Percentiles rank a stretch among this genome's conserved stretches.
These are phyloP conservation scores for Clonostachys rosea DNA, from an alignment of 2,329 filamentous ascomycete species.

Conservation along the genomic window DNA sequence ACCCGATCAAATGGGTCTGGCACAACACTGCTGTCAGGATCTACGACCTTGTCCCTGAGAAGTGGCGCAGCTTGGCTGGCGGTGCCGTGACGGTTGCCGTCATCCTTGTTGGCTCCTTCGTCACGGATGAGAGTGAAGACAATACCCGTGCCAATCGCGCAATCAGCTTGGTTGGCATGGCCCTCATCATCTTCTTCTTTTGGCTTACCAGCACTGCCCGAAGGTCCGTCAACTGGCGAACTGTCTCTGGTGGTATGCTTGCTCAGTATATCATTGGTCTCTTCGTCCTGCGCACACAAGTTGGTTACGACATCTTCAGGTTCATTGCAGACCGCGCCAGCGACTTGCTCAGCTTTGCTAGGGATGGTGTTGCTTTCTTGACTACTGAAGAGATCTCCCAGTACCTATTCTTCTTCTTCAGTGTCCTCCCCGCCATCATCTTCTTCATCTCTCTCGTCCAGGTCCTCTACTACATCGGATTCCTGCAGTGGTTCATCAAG, in stretches of 20 bases:
- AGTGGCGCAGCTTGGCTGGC: constrained; percentile 57
- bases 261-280: constrained; percentile 83
- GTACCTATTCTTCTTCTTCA: constrained; percentile 65
- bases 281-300: constrained; percentile 78
- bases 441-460: constrained; percentile 95
- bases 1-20: constrained; percentile 66
- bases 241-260: constrained; percentile 84
- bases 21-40: constrained; percentile 54
- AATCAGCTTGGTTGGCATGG: constrained; percentile 73
- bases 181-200: constrained; percentile 64
- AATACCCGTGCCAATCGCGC: constrained; percentile 80
- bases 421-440: constrained; percentile 85
- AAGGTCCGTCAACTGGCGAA: constrained; percentile 63
- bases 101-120: constrained; percentile 76
- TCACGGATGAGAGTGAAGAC: constrained; percentile 62
- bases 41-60: constrained; percentile 60
- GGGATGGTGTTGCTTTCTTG: constrained; percentile 69
- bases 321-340: constrained; percentile 77
- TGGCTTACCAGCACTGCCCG: constrained; percentile 70
- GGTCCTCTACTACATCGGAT: constrained; percentile 74
- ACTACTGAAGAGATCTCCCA: constrained; percentile 33
- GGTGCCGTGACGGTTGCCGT: constrained; percentile 62
- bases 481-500: constrained; percentile 83
- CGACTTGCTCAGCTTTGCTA: constrained; percentile 71
- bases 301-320: constrained; percentile 86